phyloP scores from a whole-genome alignment of 106 monocot genomes.

The Dendrobium officinale region DNA sequence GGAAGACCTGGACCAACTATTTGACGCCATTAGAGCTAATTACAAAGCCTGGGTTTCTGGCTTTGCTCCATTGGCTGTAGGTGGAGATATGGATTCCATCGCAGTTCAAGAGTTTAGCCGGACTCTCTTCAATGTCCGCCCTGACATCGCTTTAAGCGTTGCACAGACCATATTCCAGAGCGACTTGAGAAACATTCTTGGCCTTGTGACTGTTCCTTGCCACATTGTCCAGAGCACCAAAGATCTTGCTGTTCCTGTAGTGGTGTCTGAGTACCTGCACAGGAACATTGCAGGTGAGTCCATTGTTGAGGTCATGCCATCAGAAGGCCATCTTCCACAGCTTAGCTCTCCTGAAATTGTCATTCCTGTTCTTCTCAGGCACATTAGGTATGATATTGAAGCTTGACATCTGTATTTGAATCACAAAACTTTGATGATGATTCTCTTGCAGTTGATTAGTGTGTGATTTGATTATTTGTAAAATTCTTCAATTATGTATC shows the following conservation, averaged over 20 bases:
- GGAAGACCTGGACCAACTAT: constrained; percentile 82
- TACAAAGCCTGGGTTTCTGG: constrained; percentile 92
- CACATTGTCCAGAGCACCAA: constrained; percentile 93
- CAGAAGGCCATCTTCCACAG: constrained; percentile 93
- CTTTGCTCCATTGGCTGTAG: constrained; percentile 76
- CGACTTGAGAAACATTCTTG: constrained; percentile 49
- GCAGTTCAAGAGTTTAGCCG: constrained; percentile 97
- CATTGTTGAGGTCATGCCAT: constrained; percentile 90
- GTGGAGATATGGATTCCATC: constrained; percentile 90
- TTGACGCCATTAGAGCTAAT: constrained; percentile 80
- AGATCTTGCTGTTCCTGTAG: constrained; percentile 87
- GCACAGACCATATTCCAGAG: constrained; percentile 80
- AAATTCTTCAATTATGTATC: too few relatives aligned
- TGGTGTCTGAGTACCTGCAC: constrained; percentile 85
- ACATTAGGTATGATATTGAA: constrained; percentile 69
- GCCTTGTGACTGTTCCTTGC: constrained; percentile 68
- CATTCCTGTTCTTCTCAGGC: constrained; percentile 76
- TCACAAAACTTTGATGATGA: too few relatives aligned
- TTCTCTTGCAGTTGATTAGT: too few relatives aligned
- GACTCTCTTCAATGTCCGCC: constrained; percentile 93
- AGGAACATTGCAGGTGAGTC: constrained; percentile 63
- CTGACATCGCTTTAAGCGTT: constrained; percentile 84
- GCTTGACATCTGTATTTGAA: too few relatives aligned
- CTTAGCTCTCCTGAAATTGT: constrained; percentile 85
- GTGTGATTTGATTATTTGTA: too few relatives aligned